These are phyloP conservation scores for Lasiodiplodia sp. DNA, from an alignment of 2,329 filamentous ascomycete genomes.

Conservation along the genomic window DNA sequence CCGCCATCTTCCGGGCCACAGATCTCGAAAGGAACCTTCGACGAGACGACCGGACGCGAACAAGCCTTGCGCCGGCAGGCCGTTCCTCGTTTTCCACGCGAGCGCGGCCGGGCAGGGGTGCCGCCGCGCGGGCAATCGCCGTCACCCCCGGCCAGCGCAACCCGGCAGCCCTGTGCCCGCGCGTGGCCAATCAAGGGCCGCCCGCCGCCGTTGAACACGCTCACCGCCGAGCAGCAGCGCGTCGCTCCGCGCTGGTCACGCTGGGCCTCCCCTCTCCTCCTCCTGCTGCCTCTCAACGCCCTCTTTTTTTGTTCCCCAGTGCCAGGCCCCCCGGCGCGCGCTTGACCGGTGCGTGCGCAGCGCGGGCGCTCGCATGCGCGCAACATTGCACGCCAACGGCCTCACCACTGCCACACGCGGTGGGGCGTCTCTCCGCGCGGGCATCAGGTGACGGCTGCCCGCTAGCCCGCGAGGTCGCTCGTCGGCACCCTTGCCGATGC, in stretches of 20 bases:
- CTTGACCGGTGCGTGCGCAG: slow-evolving; percentile 18
- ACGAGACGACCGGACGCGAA: slow-evolving; percentile 27
- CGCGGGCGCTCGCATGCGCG: slow-evolving; percentile 2
- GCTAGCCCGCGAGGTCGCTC: slow-evolving; percentile 4
- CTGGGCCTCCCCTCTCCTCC: slow-evolving; percentile 13
- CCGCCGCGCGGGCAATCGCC: slow-evolving; percentile 13
- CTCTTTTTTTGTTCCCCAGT: slow-evolving; percentile 12
- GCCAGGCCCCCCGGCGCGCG: slow-evolving; percentile 21
- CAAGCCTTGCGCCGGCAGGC: slow-evolving; percentile 25
- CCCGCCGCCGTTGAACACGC: slow-evolving; percentile 20
- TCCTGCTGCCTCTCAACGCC: slow-evolving; percentile 10
- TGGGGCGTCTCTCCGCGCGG: slow-evolving; percentile 7
- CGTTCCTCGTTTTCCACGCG: slow-evolving; percentile 28
- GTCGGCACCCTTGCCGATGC: slow-evolving; percentile 24
- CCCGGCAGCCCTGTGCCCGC: slow-evolving; percentile 22
- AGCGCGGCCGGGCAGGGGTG: slow-evolving; percentile 14
- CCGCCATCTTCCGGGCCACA: slow-evolving; percentile 26
- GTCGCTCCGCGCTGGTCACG: slow-evolving; percentile 5
- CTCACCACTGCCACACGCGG: slow-evolving; percentile 15
- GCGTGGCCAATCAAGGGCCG: slow-evolving; percentile 5
- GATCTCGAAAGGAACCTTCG: slow-evolving; percentile 28
- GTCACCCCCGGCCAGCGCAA: slow-evolving; percentile 15
- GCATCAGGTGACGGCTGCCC: slow-evolving; percentile 13
- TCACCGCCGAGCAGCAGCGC: slow-evolving; percentile 27
- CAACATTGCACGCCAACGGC: slow-evolving; percentile 25